phyloP scores from a whole-genome alignment of 768 basidiomycete genomes.

The Naematelia aurantialba region DNA sequence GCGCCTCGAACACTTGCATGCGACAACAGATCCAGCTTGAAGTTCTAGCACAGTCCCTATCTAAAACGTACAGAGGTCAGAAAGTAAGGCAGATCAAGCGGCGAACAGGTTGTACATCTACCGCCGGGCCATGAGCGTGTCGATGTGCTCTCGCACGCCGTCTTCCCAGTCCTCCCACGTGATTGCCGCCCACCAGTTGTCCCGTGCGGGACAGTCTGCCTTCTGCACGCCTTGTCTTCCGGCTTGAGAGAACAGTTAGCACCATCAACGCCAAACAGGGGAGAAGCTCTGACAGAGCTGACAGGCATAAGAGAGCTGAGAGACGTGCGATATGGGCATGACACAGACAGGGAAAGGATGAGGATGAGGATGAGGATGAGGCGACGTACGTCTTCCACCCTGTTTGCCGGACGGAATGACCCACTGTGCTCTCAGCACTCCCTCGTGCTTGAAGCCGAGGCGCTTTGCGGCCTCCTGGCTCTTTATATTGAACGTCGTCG shows the following conservation, averaged over 20 bases:
- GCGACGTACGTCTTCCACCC: conserved; percentile 18
- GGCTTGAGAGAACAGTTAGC: not conserved
- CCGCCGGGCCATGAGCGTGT: conserved; percentile 30
- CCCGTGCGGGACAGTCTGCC: conserved; percentile 4
- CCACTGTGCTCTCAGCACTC: conserved; percentile 22
- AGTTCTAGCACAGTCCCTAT: not conserved
- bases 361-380: too few relatives aligned
- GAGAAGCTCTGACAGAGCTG: too few relatives aligned
- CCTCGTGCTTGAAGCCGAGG: conserved; percentile 37
- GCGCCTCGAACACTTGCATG: too few relatives aligned
- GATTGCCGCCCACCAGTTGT: conserved; percentile 37
- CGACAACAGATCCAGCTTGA: too few relatives aligned
- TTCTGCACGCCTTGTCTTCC: not conserved
- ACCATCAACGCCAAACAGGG: not conserved
- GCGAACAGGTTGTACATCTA: not conserved
- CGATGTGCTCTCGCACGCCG: conserved; percentile 35
- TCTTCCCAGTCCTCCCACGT: conserved; percentile 47
- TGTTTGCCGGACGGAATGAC: conserved; percentile 20
- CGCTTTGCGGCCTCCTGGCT: conserved; percentile 26
- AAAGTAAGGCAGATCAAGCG: not conserved
- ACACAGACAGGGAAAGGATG: too few relatives aligned
- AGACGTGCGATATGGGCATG: too few relatives aligned
- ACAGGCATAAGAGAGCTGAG: too few relatives aligned
- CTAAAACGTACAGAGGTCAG: not conserved
- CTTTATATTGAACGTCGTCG: conserved; percentile 23